These are phyloP conservation scores for Chloranthus sessilifolius DNA, from an alignment of 164 flowering plant species.

Conservation along the genomic window DNA sequence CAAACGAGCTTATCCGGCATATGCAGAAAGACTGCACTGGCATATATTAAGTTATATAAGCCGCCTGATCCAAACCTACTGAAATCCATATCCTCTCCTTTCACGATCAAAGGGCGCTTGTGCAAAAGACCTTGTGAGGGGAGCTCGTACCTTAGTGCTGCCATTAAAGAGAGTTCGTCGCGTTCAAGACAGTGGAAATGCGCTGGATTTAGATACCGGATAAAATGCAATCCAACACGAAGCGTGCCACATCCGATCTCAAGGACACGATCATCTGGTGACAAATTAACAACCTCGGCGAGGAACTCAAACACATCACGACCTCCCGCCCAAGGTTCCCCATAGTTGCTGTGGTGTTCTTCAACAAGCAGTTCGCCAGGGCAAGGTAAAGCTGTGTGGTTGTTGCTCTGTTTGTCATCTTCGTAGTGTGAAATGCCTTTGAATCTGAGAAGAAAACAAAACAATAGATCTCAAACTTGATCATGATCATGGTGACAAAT, in stretches of 20 bases:
- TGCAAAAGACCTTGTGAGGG: slow-evolving; percentile 85
- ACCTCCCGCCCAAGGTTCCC: slow-evolving; percentile 99
- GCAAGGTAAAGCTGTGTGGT: slow-evolving; percentile 78
- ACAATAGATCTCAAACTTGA: no score
- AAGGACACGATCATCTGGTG: slow-evolving; percentile 55
- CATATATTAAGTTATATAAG: slow-evolving; percentile 77
- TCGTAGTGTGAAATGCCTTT: slow-evolving; percentile 97
- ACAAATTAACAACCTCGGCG: slow-evolving; percentile 46
- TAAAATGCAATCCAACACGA: slow-evolving; percentile 89
- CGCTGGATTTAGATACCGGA: slow-evolving; percentile 60
- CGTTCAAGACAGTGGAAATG: slow-evolving; percentile 82
- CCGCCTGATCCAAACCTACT: slow-evolving; percentile 57
- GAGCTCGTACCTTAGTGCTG: slow-evolving; percentile 88
- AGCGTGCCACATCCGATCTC: slow-evolving; percentile 98
- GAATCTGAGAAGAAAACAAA: slow-evolving; percentile 53
- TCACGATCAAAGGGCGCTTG: slow-evolving; percentile 81
- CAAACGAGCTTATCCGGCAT: slow-evolving; percentile 97
- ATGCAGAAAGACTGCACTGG: slow-evolving; percentile 96
- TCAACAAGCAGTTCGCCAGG: slow-evolving; percentile 91
- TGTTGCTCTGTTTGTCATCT: slow-evolving; percentile 42
- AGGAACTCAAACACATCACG: slow-evolving; percentile 93
- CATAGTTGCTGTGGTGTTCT: slow-evolving; percentile 96
- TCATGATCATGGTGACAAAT: no score
- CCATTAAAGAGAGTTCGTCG: slow-evolving; percentile 90
- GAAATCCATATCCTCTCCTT: slow-evolving; percentile 93